Evolutionary conservation across 495 filamentous ascomycete genomes (phyloP).

Genomic region (Articulospora tetracladia): DNA sequence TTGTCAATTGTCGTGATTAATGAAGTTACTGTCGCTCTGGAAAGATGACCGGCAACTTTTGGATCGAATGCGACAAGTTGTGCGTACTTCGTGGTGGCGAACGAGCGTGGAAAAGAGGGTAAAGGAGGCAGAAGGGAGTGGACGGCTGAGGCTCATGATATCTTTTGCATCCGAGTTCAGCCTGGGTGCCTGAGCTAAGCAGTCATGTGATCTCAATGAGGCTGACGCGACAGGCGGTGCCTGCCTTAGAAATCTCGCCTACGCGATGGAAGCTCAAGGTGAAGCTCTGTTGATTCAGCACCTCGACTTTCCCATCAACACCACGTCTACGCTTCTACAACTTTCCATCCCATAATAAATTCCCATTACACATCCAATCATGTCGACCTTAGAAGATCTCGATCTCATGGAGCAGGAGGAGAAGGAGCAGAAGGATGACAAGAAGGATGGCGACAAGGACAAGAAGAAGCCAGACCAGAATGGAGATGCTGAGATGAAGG

Average conservation of each 20-base stretch:
- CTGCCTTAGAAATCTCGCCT: conserved; percentile 21
- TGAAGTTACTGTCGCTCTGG: conserved; percentile 27
- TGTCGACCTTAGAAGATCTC: conserved; percentile 82
- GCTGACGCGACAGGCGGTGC: background rate
- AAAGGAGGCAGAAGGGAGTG: background rate
- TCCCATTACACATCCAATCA: conserved; percentile 27
- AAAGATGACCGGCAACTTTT: conserved; percentile 26
- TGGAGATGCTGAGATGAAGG: conserved; percentile 88
- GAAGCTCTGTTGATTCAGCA: conserved; percentile 7
- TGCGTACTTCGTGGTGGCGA: conserved; percentile 24
- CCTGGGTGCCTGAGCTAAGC: background rate
- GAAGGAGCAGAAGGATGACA: conserved; percentile 58
- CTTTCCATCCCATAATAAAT: background rate
- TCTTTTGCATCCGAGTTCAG: background rate
- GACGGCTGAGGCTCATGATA: background rate
- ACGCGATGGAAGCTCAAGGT: conserved; percentile 20
- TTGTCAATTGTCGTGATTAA: conserved; percentile 16
- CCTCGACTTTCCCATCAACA: background rate
- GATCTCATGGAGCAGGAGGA: conserved; percentile 74
- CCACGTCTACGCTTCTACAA: background rate
- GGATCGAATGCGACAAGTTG: conserved; percentile 19
- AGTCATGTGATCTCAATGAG: background rate
- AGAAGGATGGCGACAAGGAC: conserved; percentile 69
- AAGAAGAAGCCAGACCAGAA: conserved; percentile 63
- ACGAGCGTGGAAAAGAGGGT: conserved; percentile 19